These are phyloP conservation scores for barley (Hordeum vulgare) DNA, from an alignment of 176 grass and related monocot genomes.

Conservation along the genomic window MorexV3_pseudomolecules_assembly NC_058519.1:180220181-180220680, in stretches of 20 bases:
- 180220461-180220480: constrained; percentile 42
- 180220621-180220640: constrained; percentile 48
- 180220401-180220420: constrained; percentile 35
- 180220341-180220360: constrained; percentile 23
- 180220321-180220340: constrained; percentile 31
- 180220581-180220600: constrained; percentile 47
- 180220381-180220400: constrained; percentile 8
- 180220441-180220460: constrained; percentile 43
- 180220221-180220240: constrained; percentile 41
- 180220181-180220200: constrained; percentile 38
- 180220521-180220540: constrained; percentile 41
- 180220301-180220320: constrained; percentile 13
- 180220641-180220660: constrained; percentile 44
- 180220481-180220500: constrained; percentile 53
- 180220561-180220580: constrained; percentile 49
- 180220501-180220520: constrained; percentile 31
- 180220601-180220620: constrained; percentile 41
- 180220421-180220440: constrained; percentile 24
- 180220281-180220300: constrained; percentile 20
- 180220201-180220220: constrained; percentile 40
- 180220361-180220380: constrained; percentile 37
- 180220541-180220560: constrained; percentile 39
- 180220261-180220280: constrained; percentile 42
- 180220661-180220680: constrained; percentile 44
- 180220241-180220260: constrained; percentile 45